phyloP scores from a whole-genome alignment of 139 green algal genomes.

The Choricystis sp. region DNA sequence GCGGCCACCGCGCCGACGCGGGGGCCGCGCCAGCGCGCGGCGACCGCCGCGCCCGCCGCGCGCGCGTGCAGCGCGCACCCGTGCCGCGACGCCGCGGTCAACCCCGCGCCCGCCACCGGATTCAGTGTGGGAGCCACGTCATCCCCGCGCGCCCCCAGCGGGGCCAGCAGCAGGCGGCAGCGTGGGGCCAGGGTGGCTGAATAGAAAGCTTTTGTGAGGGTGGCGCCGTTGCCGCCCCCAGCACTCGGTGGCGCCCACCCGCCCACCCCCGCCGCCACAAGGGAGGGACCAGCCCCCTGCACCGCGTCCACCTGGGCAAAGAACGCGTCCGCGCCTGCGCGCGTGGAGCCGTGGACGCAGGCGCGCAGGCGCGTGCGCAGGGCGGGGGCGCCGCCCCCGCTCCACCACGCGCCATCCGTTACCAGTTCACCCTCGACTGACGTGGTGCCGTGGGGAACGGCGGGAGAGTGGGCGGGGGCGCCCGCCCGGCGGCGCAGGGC shows the following conservation, averaged over 20 bases:
- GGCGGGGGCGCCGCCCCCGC: no score
- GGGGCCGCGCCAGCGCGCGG: not conserved
- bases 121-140: not conserved
- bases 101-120: no score
- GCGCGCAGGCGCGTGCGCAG: no score
- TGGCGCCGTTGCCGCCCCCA: no score
- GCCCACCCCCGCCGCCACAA: not conserved
- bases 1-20: no score
- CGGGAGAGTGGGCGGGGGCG: not conserved
- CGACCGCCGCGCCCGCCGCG: not conserved
- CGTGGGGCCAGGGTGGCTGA: not conserved
- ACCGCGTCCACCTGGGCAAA: not conserved
- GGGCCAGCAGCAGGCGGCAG: not conserved
- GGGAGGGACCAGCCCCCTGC: no score
- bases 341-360: not conserved
- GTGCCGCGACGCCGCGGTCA: not conserved
- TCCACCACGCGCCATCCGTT: no score
- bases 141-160: not conserved
- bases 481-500: not conserved
- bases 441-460: not conserved
- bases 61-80: not conserved
- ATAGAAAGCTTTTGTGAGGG: not conserved
- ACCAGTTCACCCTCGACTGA: not conserved
- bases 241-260: not conserved
- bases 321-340: not conserved